A percentile compares a stretch with the other conserved stretches of the same genome.
Conservation (phyloP, 2,329 filamentous ascomycete species). For the Juglanconis sp. region DNA sequence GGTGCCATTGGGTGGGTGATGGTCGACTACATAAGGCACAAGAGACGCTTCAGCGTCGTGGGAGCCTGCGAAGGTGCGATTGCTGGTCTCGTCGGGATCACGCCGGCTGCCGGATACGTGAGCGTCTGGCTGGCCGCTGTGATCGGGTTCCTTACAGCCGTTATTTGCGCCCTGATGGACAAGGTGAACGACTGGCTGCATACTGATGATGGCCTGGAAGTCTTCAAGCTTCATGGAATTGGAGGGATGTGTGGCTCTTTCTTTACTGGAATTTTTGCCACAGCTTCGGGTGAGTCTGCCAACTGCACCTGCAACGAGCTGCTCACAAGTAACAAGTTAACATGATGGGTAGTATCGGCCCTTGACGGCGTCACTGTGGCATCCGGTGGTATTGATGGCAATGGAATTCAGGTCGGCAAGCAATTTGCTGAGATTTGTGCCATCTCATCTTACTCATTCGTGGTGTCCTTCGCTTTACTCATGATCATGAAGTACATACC, state of each 20-base stretch:
- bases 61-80: constrained; percentile 54
- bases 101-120: constrained; percentile 54
- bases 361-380: constrained; percentile 48
- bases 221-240: constrained; percentile 58
- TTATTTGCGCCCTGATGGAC: constrained; percentile 44
- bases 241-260: constrained; percentile 57
- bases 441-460: constrained; percentile 53
- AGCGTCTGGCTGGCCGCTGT: constrained; percentile 49
- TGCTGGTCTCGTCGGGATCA: constrained; percentile 55
- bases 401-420: constrained; percentile 53
- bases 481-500: constrained; percentile 57
- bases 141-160: constrained; percentile 49
- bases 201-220: constrained; percentile 57
- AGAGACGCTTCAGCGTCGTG: constrained; percentile 46
- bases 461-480: constrained; percentile 48
- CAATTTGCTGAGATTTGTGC: constrained; percentile 57
- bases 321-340: not conserved
- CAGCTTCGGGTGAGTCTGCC: constrained; percentile 25
- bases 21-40: constrained; percentile 48
- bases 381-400: constrained; percentile 43
- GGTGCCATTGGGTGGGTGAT: constrained; percentile 52
- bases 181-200: constrained; percentile 49
- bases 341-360: constrained; percentile 37
- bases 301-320: not conserved
- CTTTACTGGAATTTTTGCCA: constrained; percentile 56